Conservation (phyloP, 208 protist species). For the Porcisia deanei region DNA sequence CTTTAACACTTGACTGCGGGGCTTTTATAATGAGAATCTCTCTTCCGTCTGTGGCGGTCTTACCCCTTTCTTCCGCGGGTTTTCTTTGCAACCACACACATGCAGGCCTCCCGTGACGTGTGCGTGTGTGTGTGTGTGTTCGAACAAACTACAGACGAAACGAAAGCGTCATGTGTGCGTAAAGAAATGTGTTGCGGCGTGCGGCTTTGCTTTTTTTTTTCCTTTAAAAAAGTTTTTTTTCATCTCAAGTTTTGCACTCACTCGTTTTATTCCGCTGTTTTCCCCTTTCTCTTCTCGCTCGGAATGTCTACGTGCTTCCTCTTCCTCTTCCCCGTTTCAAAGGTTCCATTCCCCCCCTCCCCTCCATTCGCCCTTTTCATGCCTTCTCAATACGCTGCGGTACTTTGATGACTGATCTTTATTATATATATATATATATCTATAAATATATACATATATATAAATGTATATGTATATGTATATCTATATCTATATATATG, state of each 20-base stretch:
- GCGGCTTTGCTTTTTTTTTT: constrained; percentile 8
- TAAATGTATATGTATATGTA: too few species aligned
- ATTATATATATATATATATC: too few species aligned
- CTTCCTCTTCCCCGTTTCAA: neutral
- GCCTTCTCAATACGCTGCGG: neutral
- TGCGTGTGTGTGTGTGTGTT: neutral
- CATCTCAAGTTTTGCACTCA: neutral
- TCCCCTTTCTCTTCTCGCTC: neutral
- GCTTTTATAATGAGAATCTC: neutral
- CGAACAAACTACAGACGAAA: neutral
- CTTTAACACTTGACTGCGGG: neutral
- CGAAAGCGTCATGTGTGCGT: neutral
- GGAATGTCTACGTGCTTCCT: neutral
- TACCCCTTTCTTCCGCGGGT: neutral
- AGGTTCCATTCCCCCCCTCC: neutral
- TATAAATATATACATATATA: too few species aligned
- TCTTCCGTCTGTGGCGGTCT: neutral
- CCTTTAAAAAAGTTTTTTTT: neutral
- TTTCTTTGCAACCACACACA: neutral
- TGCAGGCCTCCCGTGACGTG: neutral
- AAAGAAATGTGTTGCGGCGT: constrained; percentile 13
- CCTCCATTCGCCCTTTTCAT: neutral
- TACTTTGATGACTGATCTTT: too few species aligned
- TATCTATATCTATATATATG: neutral
- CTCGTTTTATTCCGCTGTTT: neutral